phyloP scores from a whole-genome alignment of 257 asterid genomes.

The Capsicum chinense region DNA sequence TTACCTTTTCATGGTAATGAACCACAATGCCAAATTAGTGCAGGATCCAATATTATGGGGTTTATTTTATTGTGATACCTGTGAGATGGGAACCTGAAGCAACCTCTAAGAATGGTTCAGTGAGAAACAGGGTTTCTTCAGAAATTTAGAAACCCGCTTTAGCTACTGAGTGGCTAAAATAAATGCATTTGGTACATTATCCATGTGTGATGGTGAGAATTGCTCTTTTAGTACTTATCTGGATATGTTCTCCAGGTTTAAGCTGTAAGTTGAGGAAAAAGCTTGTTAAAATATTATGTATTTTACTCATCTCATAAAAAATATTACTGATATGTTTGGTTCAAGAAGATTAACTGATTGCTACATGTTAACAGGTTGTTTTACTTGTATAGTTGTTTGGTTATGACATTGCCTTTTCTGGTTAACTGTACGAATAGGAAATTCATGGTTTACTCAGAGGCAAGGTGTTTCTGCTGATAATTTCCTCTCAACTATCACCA shows the following conservation, averaged over 20 bases:
- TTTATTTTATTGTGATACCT: neutral
- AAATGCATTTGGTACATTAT: constrained; percentile 30
- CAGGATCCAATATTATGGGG: neutral
- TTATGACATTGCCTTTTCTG: neutral
- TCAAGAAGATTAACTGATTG: constrained; percentile 16
- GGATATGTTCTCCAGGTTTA: too few relatives aligned
- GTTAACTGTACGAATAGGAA: too few relatives aligned
- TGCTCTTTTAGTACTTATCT: too few relatives aligned
- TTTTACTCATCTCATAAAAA: neutral
- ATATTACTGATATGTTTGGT: neutral
- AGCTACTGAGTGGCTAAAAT: constrained; percentile 23
- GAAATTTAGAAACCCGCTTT: constrained; percentile 17
- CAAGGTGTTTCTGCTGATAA: too few relatives aligned
- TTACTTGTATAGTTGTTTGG: neutral
- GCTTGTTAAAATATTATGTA: too few relatives aligned
- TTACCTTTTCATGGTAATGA: constrained; percentile 21
- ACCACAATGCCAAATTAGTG: neutral
- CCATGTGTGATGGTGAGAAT: neutral
- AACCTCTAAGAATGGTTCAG: constrained; percentile 25
- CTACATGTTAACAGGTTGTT: neutral
- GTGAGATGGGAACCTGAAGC: constrained; percentile 18
- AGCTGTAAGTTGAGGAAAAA: too few relatives aligned
- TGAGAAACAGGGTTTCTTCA: constrained; percentile 22
- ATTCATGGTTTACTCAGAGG: too few relatives aligned
- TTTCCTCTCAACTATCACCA: too few relatives aligned